Evolutionary conservation across 1,284 basidiomycete genomes (phyloP).

Genomic region (Cryptococcus sp.): DNA sequence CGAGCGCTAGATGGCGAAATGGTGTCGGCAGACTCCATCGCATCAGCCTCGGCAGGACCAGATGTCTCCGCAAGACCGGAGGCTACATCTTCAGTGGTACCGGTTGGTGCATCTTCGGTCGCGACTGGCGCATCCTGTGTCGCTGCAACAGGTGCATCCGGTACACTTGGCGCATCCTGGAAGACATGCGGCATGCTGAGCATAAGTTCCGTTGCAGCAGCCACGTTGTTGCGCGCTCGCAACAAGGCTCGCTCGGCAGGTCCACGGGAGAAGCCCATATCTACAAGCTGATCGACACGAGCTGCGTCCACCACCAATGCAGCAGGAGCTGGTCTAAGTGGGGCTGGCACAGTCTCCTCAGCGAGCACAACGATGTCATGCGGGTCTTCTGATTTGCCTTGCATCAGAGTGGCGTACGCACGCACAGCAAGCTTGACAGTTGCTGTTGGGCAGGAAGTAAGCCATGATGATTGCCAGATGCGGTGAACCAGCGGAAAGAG

Average conservation of each 20-base stretch:
- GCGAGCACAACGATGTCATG: slow-evolving; percentile 10
- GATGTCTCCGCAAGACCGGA: slow-evolving; percentile 1
- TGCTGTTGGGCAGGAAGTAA: slow-evolving; percentile 69
- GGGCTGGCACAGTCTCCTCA: slow-evolving; percentile 38
- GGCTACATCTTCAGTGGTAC: neutral
- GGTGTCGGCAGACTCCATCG: slow-evolving; percentile 20
- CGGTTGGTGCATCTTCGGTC: neutral
- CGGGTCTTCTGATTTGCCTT: slow-evolving; percentile 75
- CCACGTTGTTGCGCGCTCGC: slow-evolving; percentile 85
- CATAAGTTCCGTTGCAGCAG: slow-evolving; percentile 84
- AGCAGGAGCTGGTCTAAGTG: slow-evolving; percentile 39
- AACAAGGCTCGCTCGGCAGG: slow-evolving; percentile 80
- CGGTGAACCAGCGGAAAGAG: slow-evolving; percentile 68
- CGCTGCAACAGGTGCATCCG: slow-evolving; percentile 4
- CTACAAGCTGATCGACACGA: slow-evolving; percentile 77
- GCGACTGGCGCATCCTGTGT: too few relatives aligned
- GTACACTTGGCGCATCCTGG: slow-evolving; percentile 2
- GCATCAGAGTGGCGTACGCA: slow-evolving; percentile 76
- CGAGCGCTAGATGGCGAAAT: slow-evolving; percentile 12
- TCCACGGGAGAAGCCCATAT: slow-evolving; percentile 93
- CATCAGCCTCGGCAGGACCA: slow-evolving; percentile 2
- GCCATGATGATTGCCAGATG: slow-evolving; percentile 84
- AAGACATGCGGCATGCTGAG: slow-evolving; percentile 79
- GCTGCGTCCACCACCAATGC: slow-evolving; percentile 63
- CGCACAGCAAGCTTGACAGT: slow-evolving; percentile 74